phyloP scores from a whole-genome alignment of 306 rosid species.

The Sindora glabra region DNA sequence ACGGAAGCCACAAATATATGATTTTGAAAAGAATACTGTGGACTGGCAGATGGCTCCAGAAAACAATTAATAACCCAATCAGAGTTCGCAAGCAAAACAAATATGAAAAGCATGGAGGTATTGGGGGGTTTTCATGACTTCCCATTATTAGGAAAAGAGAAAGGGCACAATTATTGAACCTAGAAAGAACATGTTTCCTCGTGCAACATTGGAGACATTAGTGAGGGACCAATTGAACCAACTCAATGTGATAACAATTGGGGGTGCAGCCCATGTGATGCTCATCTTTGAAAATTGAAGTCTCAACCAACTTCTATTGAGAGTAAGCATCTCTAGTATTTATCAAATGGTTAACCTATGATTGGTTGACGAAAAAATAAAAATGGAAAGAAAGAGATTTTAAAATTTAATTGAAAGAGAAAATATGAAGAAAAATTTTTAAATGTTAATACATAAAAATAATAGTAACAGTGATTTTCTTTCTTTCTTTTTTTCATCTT shows the following conservation, averaged over 20 bases:
- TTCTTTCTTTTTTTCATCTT: no score
- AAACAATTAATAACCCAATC: slow-evolving; percentile 18
- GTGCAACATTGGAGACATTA: slow-evolving; percentile 23
- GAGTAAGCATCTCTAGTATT: no score
- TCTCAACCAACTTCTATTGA: no score
- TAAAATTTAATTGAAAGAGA: no score
- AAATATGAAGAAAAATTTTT: no score
- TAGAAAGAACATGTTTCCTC: slow-evolving; percentile 28
- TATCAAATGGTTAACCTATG: no score
- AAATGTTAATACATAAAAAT: no score
- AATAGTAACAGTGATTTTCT: no score
- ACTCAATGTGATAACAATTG: slow-evolving; percentile 5
- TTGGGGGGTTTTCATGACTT: background rate
- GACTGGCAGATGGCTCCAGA: slow-evolving; percentile 25
- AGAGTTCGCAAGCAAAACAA: background rate
- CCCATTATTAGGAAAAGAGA: slow-evolving; percentile 21
- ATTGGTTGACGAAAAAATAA: no score
- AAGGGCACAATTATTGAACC: slow-evolving; percentile 25
- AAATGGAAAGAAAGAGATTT: no score
- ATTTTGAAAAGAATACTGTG: slow-evolving; percentile 17
- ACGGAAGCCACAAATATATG: slow-evolving; percentile 18
- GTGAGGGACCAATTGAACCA: slow-evolving; percentile 28
- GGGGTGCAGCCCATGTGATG: slow-evolving; percentile 29
- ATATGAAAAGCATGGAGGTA: slow-evolving; percentile 13
- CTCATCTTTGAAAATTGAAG: slow-evolving; percentile 8